phyloP scores from a whole-genome alignment of 352 stramenopile species.

The Phytophthora hybrid region DNA sequence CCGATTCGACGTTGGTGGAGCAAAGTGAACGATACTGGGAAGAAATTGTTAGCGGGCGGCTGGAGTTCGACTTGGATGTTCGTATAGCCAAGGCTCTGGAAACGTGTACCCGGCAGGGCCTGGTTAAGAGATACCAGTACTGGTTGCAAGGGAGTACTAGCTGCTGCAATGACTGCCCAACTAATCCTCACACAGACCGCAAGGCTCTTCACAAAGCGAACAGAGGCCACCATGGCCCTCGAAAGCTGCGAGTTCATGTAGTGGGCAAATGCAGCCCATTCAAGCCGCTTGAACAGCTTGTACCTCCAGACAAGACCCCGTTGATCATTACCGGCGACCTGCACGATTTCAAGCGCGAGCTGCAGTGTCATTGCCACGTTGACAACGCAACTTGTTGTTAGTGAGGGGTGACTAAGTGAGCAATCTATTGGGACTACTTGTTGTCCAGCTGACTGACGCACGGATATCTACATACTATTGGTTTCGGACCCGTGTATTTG shows the following conservation, averaged over 20 bases:
- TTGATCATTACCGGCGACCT: slow-evolving; percentile 66
- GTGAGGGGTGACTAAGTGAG: slow-evolving; percentile 7
- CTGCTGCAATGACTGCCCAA: slow-evolving; percentile 22
- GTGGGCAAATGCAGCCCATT: slow-evolving; percentile 70
- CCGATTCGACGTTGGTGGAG: slow-evolving; percentile 60
- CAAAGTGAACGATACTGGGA: slow-evolving; percentile 79
- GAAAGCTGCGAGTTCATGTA: slow-evolving; percentile 80
- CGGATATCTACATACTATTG: slow-evolving; percentile 29
- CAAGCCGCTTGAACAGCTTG: slow-evolving; percentile 69
- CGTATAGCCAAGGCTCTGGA: slow-evolving; percentile 52
- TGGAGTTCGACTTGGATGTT: slow-evolving; percentile 70
- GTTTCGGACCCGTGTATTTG: neutral
- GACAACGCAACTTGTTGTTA: neutral
- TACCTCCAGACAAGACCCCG: slow-evolving; percentile 55
- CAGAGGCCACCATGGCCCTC: slow-evolving; percentile 18
- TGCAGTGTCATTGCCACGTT: slow-evolving; percentile 60
- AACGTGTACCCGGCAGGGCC: slow-evolving; percentile 49
- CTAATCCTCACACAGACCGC: neutral
- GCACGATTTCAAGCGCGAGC: slow-evolving; percentile 63
- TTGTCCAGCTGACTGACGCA: slow-evolving; percentile 2
- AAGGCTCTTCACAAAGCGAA: slow-evolving; percentile 3
- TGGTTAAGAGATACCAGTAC: slow-evolving; percentile 54
- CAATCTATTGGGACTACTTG: slow-evolving; percentile 28
- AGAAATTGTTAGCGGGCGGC: slow-evolving; percentile 68
- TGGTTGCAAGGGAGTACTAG: slow-evolving; percentile 61